Evolutionary conservation across 2,329 filamentous ascomycete genomes (phyloP).

Genomic region (Thelonectria blattea): DNA sequence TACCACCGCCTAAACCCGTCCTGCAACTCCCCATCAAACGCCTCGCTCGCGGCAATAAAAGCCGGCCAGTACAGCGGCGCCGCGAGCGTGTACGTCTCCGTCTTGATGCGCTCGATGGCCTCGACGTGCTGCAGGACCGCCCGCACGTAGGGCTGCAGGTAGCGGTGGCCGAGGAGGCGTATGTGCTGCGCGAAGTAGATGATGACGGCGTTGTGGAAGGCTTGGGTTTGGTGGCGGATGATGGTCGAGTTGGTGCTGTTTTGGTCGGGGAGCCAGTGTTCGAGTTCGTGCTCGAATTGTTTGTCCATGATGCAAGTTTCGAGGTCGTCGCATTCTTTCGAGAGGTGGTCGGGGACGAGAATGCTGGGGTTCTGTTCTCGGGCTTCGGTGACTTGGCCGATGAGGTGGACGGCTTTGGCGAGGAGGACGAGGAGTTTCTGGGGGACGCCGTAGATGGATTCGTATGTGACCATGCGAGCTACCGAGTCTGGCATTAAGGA

Average conservation of each 20-base stretch:
- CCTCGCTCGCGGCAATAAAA: constrained; percentile 35
- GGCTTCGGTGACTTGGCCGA: not conserved
- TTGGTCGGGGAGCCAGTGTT: constrained; percentile 3
- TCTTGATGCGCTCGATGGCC: constrained; percentile 32
- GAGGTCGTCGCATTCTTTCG: constrained; percentile 13
- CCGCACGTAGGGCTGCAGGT: constrained; percentile 28
- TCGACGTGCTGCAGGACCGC: constrained; percentile 28
- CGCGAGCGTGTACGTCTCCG: constrained; percentile 24
- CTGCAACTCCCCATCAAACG: constrained; percentile 28
- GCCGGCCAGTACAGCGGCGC: constrained; percentile 36
- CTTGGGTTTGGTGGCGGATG: constrained; percentile 22
- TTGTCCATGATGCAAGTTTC: constrained; percentile 23
- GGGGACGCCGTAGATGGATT: constrained; percentile 17
- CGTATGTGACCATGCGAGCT: constrained; percentile 16
- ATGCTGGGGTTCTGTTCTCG: not conserved
- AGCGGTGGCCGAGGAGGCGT: constrained; percentile 25
- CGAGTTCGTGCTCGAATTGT: constrained; percentile 10
- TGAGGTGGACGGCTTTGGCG: constrained; percentile 7
- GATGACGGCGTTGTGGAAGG: constrained; percentile 37
- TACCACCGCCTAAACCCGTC: constrained; percentile 34
- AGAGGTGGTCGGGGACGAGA: constrained; percentile 14
- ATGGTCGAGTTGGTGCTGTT: constrained; percentile 14
- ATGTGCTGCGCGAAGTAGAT: constrained; percentile 37
- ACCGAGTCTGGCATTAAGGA: constrained; percentile 3
- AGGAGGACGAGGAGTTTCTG: constrained; percentile 14